These are phyloP conservation scores for Juncus inflexus DNA, from an alignment of 176 grass and related monocot genomes.

Conservation along the genomic window DNA sequence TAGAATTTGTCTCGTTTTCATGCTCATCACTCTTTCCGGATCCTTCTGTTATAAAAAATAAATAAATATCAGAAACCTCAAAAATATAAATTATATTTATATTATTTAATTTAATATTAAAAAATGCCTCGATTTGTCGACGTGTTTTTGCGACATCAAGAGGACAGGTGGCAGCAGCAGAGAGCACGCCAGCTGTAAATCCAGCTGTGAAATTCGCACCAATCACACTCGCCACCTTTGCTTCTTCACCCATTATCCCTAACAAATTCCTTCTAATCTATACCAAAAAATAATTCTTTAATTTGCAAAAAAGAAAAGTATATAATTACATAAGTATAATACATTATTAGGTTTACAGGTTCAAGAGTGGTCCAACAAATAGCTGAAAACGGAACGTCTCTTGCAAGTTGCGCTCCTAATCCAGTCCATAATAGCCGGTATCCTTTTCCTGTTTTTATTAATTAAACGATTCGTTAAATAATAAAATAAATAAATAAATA, in stretches of 20 bases:
- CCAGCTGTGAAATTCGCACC: slow-evolving; percentile 74
- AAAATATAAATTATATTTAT: neutral
- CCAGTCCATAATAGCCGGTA: slow-evolving; percentile 87
- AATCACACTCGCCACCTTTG: slow-evolving; percentile 45
- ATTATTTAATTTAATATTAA: neutral
- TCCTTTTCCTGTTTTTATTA: slow-evolving; percentile 39
- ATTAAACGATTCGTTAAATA: too few species aligned
- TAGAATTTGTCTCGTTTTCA: slow-evolving; percentile 70
- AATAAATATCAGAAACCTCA: neutral
- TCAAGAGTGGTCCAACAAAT: slow-evolving; percentile 92
- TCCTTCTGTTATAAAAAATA: slow-evolving; percentile 56
- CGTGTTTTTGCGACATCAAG: slow-evolving; percentile 93
- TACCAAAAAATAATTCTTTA: slow-evolving; percentile 23
- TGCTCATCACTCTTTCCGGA: slow-evolving; percentile 58
- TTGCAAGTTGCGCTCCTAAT: slow-evolving; percentile 86
- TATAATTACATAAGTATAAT: slow-evolving; percentile 13
- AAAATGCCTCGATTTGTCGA: slow-evolving; percentile 78
- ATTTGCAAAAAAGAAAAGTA: slow-evolving; percentile 15
- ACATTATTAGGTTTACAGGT: slow-evolving; percentile 49
- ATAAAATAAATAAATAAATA: neutral
- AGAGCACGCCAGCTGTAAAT: slow-evolving; percentile 73
- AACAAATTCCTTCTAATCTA: slow-evolving; percentile 60
- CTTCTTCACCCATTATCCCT: slow-evolving; percentile 45
- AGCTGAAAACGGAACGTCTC: slow-evolving; percentile 89
- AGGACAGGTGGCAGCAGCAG: slow-evolving; percentile 75